phyloP scores from a whole-genome alignment of 306 rosid species.

The Citrullus colocynthis region DNA sequence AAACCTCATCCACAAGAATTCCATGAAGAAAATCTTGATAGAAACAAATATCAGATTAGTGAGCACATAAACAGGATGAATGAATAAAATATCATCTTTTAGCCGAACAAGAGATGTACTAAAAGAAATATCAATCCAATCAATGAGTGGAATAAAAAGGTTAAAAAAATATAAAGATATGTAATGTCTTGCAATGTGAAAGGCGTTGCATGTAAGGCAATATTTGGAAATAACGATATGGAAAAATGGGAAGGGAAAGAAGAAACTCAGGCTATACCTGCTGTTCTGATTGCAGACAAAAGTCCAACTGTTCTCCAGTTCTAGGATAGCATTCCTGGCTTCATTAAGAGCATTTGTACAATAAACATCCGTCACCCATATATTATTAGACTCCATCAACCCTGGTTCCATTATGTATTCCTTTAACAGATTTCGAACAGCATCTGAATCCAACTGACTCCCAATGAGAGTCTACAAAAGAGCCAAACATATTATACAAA shows the following conservation, averaged over 20 bases:
- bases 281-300: not conserved
- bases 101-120: not conserved
- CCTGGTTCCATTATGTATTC: constrained; percentile 27
- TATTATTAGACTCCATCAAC: constrained; percentile 24
- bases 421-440: constrained; percentile 27
- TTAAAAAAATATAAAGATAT: no score
- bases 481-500: not conserved
- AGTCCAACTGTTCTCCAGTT: constrained; percentile 18
- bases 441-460: constrained; percentile 35
- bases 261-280: not conserved
- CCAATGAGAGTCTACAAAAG: constrained; percentile 54
- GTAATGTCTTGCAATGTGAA: no score
- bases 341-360: constrained; percentile 24
- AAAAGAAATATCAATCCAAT: not conserved
- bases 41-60: no score
- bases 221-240: no score
- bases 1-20: not conserved
- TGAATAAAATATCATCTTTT: not conserved
- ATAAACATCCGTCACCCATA: constrained; percentile 56
- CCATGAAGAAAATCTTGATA: not conserved
- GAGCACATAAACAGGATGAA: not conserved
- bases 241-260: not conserved
- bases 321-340: constrained; percentile 43
- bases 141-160: no score
- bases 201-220: no score